A percentile compares a stretch with the other conserved stretches of the same genome.
phyloP scores from a whole-genome alignment of 2,329 filamentous ascomycete species.

The Fusarium sp. region DNA sequence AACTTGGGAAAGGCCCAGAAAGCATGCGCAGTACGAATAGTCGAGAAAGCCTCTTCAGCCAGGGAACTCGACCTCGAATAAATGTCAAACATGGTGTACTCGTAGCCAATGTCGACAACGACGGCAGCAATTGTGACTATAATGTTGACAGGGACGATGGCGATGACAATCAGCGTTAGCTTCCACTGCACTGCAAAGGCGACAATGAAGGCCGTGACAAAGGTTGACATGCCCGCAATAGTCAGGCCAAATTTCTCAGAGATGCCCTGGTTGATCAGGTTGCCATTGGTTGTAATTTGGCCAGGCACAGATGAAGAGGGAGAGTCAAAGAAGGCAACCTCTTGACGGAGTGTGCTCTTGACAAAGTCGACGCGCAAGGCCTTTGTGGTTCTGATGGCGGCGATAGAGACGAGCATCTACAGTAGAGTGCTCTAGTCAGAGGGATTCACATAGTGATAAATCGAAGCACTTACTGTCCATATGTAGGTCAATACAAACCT shows the following conservation, averaged over 20 bases:
- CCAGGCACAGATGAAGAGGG: conserved; percentile 57
- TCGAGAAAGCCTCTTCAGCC: conserved; percentile 63
- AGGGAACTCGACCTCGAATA: conserved; percentile 57
- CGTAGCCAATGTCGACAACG: conserved; percentile 54
- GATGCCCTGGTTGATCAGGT: conserved; percentile 58
- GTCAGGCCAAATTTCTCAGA: conserved; percentile 59
- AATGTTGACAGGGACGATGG: conserved; percentile 59
- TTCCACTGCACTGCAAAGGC: conserved; percentile 57
- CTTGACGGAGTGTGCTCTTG: conserved; percentile 58
- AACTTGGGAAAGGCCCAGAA: conserved; percentile 62
- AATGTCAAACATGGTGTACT: conserved; percentile 57
- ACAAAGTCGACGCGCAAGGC: conserved; percentile 54
- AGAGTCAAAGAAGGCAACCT: conserved; percentile 67
- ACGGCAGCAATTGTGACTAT: conserved; percentile 54
- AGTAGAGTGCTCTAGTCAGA: neutral
- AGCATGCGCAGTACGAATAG: conserved; percentile 62
- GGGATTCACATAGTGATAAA: neutral
- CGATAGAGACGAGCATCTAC: conserved; percentile 52
- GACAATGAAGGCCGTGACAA: conserved; percentile 55
- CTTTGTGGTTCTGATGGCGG: conserved; percentile 53
- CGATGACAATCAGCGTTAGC: conserved; percentile 57
- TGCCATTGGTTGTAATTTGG: conserved; percentile 62
- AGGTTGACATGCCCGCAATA: conserved; percentile 54
- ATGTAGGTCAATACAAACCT: conserved; percentile 67
- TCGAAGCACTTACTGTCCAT: conserved; percentile 58